phyloP scores from a whole-genome alignment of 140 eudicot genomes.

The Cichorium intybus region DNA sequence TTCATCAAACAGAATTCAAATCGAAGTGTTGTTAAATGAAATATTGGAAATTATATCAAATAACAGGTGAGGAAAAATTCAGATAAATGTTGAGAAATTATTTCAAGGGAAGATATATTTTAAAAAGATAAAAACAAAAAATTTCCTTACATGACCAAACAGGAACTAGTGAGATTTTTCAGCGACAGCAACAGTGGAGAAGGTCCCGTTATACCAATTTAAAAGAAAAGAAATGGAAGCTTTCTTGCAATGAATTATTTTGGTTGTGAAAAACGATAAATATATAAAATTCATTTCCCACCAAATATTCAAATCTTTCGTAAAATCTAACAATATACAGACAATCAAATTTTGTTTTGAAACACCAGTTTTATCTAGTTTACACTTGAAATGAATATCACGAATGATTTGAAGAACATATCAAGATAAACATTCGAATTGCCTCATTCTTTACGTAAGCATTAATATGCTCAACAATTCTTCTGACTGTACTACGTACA shows the following conservation, averaged over 20 bases:
- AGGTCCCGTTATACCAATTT: conserved; percentile 25
- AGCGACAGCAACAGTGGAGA: conserved; percentile 7
- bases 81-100: neutral
- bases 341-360: neutral
- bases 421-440: conserved; percentile 18
- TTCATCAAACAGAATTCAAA: neutral
- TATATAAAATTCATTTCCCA: neutral
- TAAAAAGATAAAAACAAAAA: neutral
- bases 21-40: neutral
- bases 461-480: conserved; percentile 18
- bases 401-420: conserved; percentile 4
- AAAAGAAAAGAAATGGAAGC: neutral
- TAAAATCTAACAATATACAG: neutral
- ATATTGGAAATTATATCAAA: neutral
- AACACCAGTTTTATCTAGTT: neutral
- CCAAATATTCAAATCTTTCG: neutral
- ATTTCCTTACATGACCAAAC: conserved; percentile 7
- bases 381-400: neutral
- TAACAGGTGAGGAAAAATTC: neutral
- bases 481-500: conserved; percentile 5
- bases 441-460: conserved; percentile 10
- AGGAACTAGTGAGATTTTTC: neutral
- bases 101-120: neutral
- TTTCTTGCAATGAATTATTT: conserved; percentile 9
- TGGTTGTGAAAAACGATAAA: neutral